Percentiles rank a stretch among this genome's conserved stretches.
Evolutionary conservation across 345 rosid genomes (phyloP).

Genomic region (Excoecaria agallocha): DNA sequence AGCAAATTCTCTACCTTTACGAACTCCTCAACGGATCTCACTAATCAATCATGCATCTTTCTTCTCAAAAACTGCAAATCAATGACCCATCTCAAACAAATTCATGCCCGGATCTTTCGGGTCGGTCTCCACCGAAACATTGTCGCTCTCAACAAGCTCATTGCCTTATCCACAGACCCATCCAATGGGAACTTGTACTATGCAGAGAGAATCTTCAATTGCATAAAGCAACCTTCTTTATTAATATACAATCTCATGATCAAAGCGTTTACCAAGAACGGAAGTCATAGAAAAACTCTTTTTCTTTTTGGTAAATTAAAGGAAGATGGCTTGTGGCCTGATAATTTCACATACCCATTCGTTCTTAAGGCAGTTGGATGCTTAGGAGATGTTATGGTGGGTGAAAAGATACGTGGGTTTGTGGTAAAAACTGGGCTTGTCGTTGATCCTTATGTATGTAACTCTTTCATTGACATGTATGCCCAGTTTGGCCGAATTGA

Average conservation of each 20-base stretch:
- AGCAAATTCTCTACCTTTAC: conserved; percentile 11
- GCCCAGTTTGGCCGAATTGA: conserved; percentile 37
- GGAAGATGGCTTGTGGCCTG: conserved; percentile 56
- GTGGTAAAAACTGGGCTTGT: conserved; percentile 54
- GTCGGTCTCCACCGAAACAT: conserved; percentile 37
- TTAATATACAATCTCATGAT: conserved; percentile 53
- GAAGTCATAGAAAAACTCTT: conserved; percentile 40
- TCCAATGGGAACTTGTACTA: conserved; percentile 32
- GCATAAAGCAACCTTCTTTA: conserved; percentile 36
- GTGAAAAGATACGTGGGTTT: conserved; percentile 52
- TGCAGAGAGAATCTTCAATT: conserved; percentile 35
- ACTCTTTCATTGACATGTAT: conserved; percentile 72
- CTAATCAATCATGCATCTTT: conserved; percentile 27
- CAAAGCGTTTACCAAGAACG: conserved; percentile 48
- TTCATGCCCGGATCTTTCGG: conserved; percentile 46
- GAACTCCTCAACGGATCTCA: neutral
- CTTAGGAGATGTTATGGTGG: conserved; percentile 28
- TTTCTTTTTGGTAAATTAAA: conserved; percentile 44
- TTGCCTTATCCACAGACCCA: conserved; percentile 39
- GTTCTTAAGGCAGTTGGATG: conserved; percentile 40
- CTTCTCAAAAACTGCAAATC: conserved; percentile 43
- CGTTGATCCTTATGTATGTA: conserved; percentile 55
- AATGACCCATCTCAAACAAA: conserved; percentile 39
- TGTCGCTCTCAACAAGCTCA: conserved; percentile 40
- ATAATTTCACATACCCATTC: conserved; percentile 72